These are phyloP conservation scores for Trifolium dubium DNA, from an alignment of 306 rosid genomes.

Conservation along the genomic window DNA sequence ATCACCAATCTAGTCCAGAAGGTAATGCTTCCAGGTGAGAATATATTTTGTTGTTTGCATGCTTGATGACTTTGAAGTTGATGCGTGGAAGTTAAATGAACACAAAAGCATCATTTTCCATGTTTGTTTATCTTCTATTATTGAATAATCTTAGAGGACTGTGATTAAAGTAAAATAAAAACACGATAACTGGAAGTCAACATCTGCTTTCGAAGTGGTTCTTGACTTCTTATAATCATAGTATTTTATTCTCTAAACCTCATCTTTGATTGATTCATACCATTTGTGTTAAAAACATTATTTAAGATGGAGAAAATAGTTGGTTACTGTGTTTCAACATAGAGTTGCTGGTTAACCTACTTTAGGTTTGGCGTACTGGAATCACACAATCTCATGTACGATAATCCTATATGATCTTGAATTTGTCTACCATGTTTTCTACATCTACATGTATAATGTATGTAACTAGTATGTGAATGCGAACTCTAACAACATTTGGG, in stretches of 20 bases:
- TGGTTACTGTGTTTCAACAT: too few species aligned
- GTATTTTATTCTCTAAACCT: too few species aligned
- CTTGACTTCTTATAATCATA: too few species aligned
- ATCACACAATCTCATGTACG: neutral
- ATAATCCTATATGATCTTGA: neutral
- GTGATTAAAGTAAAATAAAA: neutral
- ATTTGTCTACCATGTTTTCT: neutral
- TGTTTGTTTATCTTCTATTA: neutral
- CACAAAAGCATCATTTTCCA: constrained; percentile 1
- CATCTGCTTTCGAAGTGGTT: too few species aligned
- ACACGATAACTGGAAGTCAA: neutral
- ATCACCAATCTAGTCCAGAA: neutral
- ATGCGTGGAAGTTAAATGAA: neutral
- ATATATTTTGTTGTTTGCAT: constrained; percentile 21
- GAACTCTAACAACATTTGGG: constrained; percentile 12
- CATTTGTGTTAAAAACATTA: too few species aligned
- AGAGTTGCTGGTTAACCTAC: too few species aligned
- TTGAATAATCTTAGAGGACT: neutral
- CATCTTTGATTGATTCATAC: too few species aligned
- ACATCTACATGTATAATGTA: neutral
- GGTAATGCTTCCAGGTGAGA: constrained; percentile 23
- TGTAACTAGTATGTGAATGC: constrained; percentile 8
- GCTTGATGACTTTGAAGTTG: constrained; percentile 22
- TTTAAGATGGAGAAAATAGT: too few species aligned
- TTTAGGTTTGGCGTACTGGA: neutral